Percentiles rank a stretch among this genome's conserved stretches.
Evolutionary conservation across 495 filamentous ascomycete genomes (phyloP).

Genomic region (Aspergillus diversus): DNA sequence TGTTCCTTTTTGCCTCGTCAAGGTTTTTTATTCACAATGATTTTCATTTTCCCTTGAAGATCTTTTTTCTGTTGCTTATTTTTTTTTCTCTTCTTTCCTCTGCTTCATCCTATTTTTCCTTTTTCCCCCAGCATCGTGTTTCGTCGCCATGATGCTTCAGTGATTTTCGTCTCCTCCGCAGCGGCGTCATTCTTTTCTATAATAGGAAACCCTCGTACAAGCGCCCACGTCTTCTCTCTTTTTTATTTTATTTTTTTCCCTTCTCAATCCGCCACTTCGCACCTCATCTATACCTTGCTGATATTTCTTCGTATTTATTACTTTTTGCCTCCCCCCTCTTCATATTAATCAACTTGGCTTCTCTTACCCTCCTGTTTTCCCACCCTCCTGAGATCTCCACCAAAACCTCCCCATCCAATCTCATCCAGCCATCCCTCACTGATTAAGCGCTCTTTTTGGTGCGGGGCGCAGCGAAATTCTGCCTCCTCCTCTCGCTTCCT

Average conservation of each 20-base stretch:
- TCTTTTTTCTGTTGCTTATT: background rate
- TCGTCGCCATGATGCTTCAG: background rate
- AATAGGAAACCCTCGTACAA: conserved; percentile 21
- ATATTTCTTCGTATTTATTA: background rate
- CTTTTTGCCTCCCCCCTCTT: background rate
- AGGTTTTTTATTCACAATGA: background rate
- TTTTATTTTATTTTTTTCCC: background rate
- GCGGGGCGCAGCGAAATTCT: conserved; percentile 22
- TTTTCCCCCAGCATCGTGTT: background rate
- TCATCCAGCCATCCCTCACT: conserved; percentile 12
- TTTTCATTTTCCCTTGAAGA: background rate
- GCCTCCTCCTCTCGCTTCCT: conserved; percentile 13
- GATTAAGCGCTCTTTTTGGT: conserved; percentile 16
- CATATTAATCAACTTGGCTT: background rate
- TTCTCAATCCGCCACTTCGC: background rate
- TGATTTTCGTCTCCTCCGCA: conserved; percentile 5
- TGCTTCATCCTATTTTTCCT: background rate
- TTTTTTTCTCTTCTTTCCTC: background rate
- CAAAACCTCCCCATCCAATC: background rate
- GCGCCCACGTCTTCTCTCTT: conserved; percentile 13
- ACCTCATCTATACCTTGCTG: background rate
- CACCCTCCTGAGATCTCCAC: background rate
- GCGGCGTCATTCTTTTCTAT: conserved; percentile 20
- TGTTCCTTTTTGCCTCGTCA: background rate
- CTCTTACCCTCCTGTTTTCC: background rate